These are phyloP conservation scores for Heterobasidion occidentale DNA, from an alignment of 1,284 basidiomycete genomes.

Conservation along the genomic window DNA sequence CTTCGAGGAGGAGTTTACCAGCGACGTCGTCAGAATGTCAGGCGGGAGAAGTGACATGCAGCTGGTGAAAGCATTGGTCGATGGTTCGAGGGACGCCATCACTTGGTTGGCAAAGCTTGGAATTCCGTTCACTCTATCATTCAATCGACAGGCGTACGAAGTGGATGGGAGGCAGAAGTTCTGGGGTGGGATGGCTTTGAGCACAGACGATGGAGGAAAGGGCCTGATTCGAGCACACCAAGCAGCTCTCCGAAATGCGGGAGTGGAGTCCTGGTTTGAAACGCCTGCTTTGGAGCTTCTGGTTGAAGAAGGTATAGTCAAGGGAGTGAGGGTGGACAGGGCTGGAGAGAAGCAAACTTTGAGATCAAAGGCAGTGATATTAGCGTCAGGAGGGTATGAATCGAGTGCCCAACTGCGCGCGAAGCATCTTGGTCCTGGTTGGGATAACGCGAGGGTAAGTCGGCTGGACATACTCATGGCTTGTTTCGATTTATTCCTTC, in stretches of 20 bases:
- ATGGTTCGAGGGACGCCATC: constrained; percentile 44
- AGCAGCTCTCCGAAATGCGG: constrained; percentile 36
- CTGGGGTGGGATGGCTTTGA: constrained; percentile 60
- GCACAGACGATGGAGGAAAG: constrained; percentile 56
- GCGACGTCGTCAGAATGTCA: constrained; percentile 54
- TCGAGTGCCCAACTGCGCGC: constrained; percentile 41
- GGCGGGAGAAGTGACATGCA: constrained; percentile 36
- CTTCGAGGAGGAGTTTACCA: constrained; percentile 41
- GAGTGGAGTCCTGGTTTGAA: constrained; percentile 50
- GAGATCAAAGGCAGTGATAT: constrained; percentile 35
- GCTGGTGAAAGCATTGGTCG: constrained; percentile 47
- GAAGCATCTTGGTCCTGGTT: constrained; percentile 45
- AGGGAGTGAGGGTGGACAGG: constrained; percentile 36
- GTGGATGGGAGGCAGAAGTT: constrained; percentile 54
- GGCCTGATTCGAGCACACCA: constrained; percentile 55
- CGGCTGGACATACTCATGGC: not conserved
- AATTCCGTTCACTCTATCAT: constrained; percentile 51
- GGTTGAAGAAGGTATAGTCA: constrained; percentile 28
- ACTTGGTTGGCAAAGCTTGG: constrained; percentile 43
- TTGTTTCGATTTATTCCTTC: not conserved
- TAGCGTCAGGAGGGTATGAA: constrained; percentile 63
- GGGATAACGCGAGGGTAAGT: constrained; percentile 47
- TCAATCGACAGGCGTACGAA: constrained; percentile 60
- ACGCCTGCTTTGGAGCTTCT: constrained; percentile 38
- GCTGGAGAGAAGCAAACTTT: constrained; percentile 29